Evolutionary conservation across 805 yeast species (phyloP), one percentile per base, ranked within the genome.

Genomic region (Crinitomyces ghanaensis): DNA sequence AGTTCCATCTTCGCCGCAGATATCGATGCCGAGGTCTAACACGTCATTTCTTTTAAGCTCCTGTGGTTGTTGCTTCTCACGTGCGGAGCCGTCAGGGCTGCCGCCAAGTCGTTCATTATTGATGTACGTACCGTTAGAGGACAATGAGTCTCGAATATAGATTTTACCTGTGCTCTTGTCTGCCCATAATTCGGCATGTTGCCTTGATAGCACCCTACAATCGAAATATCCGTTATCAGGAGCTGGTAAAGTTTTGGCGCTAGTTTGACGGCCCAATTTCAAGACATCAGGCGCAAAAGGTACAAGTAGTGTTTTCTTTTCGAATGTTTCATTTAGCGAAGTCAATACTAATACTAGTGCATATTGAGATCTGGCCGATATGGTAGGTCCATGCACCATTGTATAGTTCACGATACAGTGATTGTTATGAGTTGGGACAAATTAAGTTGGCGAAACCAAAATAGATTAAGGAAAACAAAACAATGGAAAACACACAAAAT

Each of bases 11-110:
- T 60, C 66, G 38, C 50, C 48, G 27, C 53, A 40, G 35, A 91
- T 81, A 49, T 93, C 93, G 33, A 93, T 84, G 1, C 99, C 99
- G 35, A 91, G 61, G 48, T 88, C 93, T n/a, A 91, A 67, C n/a
- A 72, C 65, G 56, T 91, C 98, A 17, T 82, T 86, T n/a, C 74
- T 64, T 36, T 74, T 66, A 31, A 91, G 57, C 44, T 76, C 82
- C 14, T 70, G 72, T 13, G 67, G 65, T n/a, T n/a, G n/a, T n/a
- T n/a, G n/a, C n/a, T n/a, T n/a, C 36, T 57, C 64, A 23, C 56
- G 48, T 28, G 73, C 78, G 7, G 61, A 58, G 37, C 65, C 66
- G 25, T 74, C 82, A 11, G 67, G 60, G 26, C 72, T 69, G n/a
- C n/a, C n/a, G n/a, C n/a, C n/a, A 7, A 91, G 65, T 41, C 85